Conservation (phyloP, 768 basidiomycete genomes). For the Hygrophoropsis aurantiaca region DNA sequence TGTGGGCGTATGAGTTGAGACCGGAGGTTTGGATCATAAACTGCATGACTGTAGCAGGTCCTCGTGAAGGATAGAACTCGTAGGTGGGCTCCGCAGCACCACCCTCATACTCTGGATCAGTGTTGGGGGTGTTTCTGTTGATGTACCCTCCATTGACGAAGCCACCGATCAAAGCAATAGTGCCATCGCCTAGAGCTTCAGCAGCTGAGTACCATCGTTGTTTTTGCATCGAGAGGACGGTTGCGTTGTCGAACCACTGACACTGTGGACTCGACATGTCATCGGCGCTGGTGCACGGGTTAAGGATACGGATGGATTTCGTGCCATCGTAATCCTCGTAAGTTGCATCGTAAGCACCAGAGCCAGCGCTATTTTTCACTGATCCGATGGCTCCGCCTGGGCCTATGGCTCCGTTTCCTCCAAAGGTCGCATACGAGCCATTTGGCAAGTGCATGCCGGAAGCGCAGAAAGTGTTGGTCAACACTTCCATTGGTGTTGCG, state of each 20-base stretch:
- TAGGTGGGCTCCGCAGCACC: slow-evolving; percentile 79
- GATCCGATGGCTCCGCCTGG: slow-evolving; percentile 61
- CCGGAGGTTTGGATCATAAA: slow-evolving; percentile 76
- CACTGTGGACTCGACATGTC: slow-evolving; percentile 52
- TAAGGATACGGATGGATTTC: slow-evolving; percentile 76
- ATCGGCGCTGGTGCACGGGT: slow-evolving; percentile 60
- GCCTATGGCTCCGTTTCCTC: slow-evolving; percentile 76
- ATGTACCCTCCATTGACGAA: slow-evolving; percentile 78
- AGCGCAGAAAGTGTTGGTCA: slow-evolving; percentile 77
- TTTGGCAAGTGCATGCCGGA: slow-evolving; percentile 83
- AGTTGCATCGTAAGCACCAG: slow-evolving; percentile 57
- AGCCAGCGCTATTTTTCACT: slow-evolving; percentile 42
- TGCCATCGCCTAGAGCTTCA: slow-evolving; percentile 75
- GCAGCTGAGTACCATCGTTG: slow-evolving; percentile 79
- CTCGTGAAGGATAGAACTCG: slow-evolving; percentile 76
- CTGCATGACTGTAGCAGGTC: slow-evolving; percentile 51
- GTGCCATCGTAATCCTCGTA: slow-evolving; percentile 84
- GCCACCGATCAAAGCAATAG: slow-evolving; percentile 77
- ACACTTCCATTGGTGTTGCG: slow-evolving; percentile 66
- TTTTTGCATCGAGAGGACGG: slow-evolving; percentile 62
- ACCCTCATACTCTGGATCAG: slow-evolving; percentile 60
- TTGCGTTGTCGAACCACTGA: slow-evolving; percentile 71
- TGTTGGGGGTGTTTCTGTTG: slow-evolving; percentile 72
- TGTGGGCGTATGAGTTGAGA: slow-evolving; percentile 74
- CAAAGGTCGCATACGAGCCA: slow-evolving; percentile 72